Base-by-base conservation (phyloP, 2,329 filamentous ascomycete genomes). In the Fonsecaea pedrosoi region DNA sequence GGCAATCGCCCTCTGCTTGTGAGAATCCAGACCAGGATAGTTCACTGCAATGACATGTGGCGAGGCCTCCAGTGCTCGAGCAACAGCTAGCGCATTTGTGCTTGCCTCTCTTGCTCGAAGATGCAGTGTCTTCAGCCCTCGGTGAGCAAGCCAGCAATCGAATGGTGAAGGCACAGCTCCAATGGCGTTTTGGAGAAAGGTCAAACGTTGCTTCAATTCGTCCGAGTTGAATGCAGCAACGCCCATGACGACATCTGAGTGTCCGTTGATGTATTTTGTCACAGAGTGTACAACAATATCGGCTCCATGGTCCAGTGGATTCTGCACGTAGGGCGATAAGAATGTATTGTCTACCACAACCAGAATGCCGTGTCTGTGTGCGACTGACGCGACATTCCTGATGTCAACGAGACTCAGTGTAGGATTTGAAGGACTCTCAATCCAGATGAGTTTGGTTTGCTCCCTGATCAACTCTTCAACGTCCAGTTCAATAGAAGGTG, bases 311-410 rank as follows among this genome's bases (percentile, higher is more conserved):
- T 96, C 90, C 64, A 99, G 88, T 3, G 95, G 95, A 81, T 97
- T 98, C 82, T 99, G 95, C 56, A 99, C 87, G 78, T 98, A 99
- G 37, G 95, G 95, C 69, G 91, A 94, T 77, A 98, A 85, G 84
- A 99, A 99, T 21, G 95, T 99, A 84, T 99, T 99, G 84, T 99
- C 95, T 50, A 99, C 95, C n/a, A 99, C 95, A 53, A 99, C 95
- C 77, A 92, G 85, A 75, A 98, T 92, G 69, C 94, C 94, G 76
- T 92, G 91, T 74, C 90, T 84, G 79, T 98, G 95, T 18, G 95
- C 95, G 63, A 90, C 86, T 34, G 87, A 88, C 34, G 91, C 90
- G 48, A 99, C 91, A 61, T 92, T 90, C 74, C 91, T 86, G 77
- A 99, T 97, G 80, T 99, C 94, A 71, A 98, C 94, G 56, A 99